Base-by-base conservation (phyloP, 176 grass and related monocot species). In the Oryza australiensis region DNA sequence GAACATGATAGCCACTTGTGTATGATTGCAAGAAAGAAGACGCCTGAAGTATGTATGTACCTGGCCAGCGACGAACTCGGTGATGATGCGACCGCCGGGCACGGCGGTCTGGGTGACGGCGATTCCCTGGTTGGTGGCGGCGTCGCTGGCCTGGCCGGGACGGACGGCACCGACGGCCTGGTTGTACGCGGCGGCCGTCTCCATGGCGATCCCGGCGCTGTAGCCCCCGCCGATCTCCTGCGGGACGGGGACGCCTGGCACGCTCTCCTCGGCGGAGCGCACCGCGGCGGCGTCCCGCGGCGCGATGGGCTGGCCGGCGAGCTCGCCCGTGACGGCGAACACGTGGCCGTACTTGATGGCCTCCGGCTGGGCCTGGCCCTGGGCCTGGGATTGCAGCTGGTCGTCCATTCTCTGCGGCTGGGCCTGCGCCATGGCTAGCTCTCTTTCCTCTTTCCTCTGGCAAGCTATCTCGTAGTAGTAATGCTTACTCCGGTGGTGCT, bases 41-140 rank as follows among this genome's bases (percentile, higher is more conserved):
- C 3, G 11, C 12, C 2, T 42, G 11, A 42, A 12, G 10, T 42
- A 11, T 12, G 37, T 14, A 29, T 63, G 32, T 90, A 90, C 88
- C 80, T 93, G 91, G 3, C 88, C 78, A 1, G 88, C 88, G 5
- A 93, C 72, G 86, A 89, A 93, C 90, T 93, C 94, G 3, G 86
- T 87, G 80, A 97, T 70, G 75, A 97, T 28, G 70, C 79, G 84
- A 28, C 75, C 81, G 1, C 91, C 86, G 1, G 94, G 78, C 3
- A 97, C 62, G 27, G 80, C 63, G 4, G 82, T 92, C 68, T 94
- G 78, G 5, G 91, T 84, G 72, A 92, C 84, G 23, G 72, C 37
- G 42, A 93, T 81, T 13, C 89, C 94, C 69, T 87, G 74, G 12
- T 16, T 32, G 0, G 40, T 29, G 24, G 87, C 74, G 2, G 73